These are phyloP conservation scores for Polytrichum formosum DNA, from an alignment of 225 moss, liverwort and hornwort species.

Conservation along the genomic window DNA sequence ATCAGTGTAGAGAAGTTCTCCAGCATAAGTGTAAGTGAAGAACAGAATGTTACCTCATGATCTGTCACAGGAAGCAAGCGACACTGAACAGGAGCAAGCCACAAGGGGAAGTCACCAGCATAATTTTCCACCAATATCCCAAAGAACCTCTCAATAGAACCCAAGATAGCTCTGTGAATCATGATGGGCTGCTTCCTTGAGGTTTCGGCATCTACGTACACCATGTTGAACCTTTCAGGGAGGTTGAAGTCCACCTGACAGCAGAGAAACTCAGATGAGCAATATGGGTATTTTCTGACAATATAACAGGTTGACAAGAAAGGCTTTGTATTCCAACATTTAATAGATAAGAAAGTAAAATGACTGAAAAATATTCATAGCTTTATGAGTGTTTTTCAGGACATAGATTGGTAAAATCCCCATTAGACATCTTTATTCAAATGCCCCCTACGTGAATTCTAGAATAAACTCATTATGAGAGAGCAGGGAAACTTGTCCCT, in stretches of 20 bases:
- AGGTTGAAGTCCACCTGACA: constrained; percentile 95
- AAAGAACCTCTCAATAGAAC: constrained; percentile 93
- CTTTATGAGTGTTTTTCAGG: too few species aligned
- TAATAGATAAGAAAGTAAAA: too few species aligned
- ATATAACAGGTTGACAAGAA: too few species aligned
- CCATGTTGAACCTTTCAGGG: constrained; percentile 83
- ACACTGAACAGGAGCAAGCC: constrained; percentile 87
- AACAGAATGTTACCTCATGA: constrained; percentile 43
- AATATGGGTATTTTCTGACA: too few species aligned
- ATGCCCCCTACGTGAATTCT: too few species aligned
- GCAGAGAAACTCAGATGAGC: background rate
- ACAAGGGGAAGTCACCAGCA: constrained; percentile 93
- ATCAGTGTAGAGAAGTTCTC: background rate
- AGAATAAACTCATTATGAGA: too few species aligned
- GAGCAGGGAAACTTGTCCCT: too few species aligned
- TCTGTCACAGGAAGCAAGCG: constrained; percentile 90
- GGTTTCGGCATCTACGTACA: constrained; percentile 74
- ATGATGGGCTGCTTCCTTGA: constrained; percentile 93
- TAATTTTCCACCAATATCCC: constrained; percentile 95
- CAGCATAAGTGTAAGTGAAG: background rate
- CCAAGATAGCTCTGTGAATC: constrained; percentile 95
- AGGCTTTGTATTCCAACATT: too few species aligned
- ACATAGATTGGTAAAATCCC: too few species aligned
- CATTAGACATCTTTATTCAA: too few species aligned
- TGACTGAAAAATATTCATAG: too few species aligned